Conservation (phyloP, 1,139 yeast species). For the Suhomyces coccinellae region DNA sequence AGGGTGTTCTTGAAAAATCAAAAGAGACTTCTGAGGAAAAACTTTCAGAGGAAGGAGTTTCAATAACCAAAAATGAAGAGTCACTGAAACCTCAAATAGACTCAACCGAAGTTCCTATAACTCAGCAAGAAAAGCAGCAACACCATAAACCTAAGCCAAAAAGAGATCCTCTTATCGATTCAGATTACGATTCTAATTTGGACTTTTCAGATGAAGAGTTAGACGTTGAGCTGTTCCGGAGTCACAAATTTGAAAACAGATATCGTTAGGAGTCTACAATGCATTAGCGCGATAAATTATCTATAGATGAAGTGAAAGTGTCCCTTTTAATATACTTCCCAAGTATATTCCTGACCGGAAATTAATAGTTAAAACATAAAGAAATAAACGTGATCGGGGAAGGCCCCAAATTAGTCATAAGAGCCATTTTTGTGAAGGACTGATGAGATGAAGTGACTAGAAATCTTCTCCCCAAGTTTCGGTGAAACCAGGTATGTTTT, state of each 20-base stretch:
- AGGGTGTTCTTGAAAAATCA: neutral
- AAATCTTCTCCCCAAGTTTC: conserved; percentile 22
- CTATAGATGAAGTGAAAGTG: conserved; percentile 7
- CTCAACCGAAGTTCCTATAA: neutral
- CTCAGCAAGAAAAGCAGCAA: conserved; percentile 1
- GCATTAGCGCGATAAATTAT: neutral
- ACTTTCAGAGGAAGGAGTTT: neutral
- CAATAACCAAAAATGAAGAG: too few relatives aligned
- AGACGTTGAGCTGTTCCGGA: conserved; percentile 8
- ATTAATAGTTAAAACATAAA: neutral
- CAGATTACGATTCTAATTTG: conserved; percentile 30
- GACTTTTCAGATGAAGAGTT: conserved; percentile 21
- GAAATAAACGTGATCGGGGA: conserved; percentile 4
- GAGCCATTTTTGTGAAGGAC: neutral
- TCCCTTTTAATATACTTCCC: conserved; percentile 1
- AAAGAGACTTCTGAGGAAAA: conserved; percentile 7
- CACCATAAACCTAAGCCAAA: conserved; percentile 6
- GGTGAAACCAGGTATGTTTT: conserved; percentile 32
- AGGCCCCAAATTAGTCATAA: neutral
- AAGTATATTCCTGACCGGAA: conserved; percentile 2
- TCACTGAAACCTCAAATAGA: neutral
- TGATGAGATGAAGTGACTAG: neutral
- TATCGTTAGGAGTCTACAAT: neutral
- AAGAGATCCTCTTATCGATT: conserved; percentile 28
- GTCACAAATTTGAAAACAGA: conserved; percentile 5